A percentile compares a stretch with the other conserved stretches of the same genome.
These are phyloP conservation scores for Cercophora sp. DNA, from an alignment of 495 filamentous ascomycete genomes.

Conservation along the genomic window DNA sequence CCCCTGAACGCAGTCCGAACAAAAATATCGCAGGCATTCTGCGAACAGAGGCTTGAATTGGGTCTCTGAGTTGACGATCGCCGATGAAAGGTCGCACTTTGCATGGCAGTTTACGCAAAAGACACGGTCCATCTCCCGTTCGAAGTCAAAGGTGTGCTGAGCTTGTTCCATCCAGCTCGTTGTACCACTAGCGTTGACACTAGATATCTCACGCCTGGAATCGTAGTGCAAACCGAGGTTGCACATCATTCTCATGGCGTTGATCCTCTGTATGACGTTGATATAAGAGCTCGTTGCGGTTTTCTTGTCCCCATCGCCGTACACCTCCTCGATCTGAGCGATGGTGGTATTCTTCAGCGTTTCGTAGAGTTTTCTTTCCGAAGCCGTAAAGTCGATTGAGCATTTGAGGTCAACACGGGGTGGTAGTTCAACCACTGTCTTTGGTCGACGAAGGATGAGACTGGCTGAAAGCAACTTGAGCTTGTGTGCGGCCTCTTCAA, in stretches of 20 bases:
- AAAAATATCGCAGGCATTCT: neutral
- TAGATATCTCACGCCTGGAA: neutral
- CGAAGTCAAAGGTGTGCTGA: neutral
- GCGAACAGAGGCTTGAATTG: neutral
- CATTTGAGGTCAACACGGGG: neutral
- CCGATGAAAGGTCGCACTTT: neutral
- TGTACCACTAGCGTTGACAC: neutral
- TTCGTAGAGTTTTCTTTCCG: neutral
- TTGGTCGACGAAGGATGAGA: conserved; percentile 21
- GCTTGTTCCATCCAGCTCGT: neutral
- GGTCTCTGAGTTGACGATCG: neutral
- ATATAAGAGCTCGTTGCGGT: neutral
- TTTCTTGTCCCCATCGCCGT: neutral
- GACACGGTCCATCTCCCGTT: neutral
- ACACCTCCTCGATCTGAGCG: neutral
- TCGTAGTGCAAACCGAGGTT: conserved; percentile 3
- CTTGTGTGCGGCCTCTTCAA: conserved; percentile 28
- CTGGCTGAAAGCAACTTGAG: conserved; percentile 32
- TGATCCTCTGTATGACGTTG: neutral
- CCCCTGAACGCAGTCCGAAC: neutral
- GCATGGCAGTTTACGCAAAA: neutral
- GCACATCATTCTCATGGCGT: neutral
- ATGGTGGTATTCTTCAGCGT: neutral
- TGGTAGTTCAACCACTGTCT: neutral
- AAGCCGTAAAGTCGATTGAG: neutral